Percentiles rank a stretch among this genome's conserved stretches.
These are phyloP conservation scores for Ophiognomonia clavigignenti-juglandacearum DNA, from an alignment of 2,329 filamentous ascomycete genomes.

Conservation along the genomic window DNA sequence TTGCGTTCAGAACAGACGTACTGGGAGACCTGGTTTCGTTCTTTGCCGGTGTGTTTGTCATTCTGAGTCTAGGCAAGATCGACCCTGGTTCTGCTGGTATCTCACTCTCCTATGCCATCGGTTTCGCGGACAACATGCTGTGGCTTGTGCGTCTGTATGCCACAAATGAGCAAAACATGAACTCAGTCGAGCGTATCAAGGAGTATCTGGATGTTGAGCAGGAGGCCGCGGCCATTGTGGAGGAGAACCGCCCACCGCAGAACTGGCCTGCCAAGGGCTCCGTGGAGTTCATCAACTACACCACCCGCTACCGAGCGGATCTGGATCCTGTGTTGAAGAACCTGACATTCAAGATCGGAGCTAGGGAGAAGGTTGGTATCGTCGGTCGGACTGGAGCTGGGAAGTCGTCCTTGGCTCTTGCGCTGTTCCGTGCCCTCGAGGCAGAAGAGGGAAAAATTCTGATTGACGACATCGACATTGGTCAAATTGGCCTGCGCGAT, in stretches of 20 bases:
- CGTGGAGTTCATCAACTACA: conserved; percentile 85
- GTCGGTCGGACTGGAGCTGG: conserved; percentile 93
- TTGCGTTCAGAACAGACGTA: conserved; percentile 85
- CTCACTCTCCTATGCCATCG: conserved; percentile 91
- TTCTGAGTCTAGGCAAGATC: conserved; percentile 74
- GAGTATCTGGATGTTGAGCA: conserved; percentile 97
- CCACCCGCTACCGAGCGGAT: conserved; percentile 81
- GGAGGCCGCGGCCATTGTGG: conserved; percentile 74
- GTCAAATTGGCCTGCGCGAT: conserved; percentile 85
- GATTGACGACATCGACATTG: conserved; percentile 88
- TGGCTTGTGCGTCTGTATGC: conserved; percentile 95
- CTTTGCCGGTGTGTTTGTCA: conserved; percentile 87
- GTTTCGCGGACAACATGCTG: conserved; percentile 92
- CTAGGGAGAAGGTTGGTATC: conserved; percentile 90
- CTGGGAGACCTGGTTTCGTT: conserved; percentile 90
- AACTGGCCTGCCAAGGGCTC: conserved; percentile 84
- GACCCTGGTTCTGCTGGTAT: conserved; percentile 90
- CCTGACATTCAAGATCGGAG: conserved; percentile 79
- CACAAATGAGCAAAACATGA: conserved; percentile 98
- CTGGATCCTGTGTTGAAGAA: conserved; percentile 81
- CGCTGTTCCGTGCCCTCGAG: conserved; percentile 89
- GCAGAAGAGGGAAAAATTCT: conserved; percentile 85
- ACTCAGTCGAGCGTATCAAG: conserved; percentile 94
- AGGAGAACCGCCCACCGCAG: conserved; percentile 68
- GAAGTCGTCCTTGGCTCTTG: conserved; percentile 90